Percentiles rank a stretch among this genome's conserved stretches.
phyloP scores from a whole-genome alignment of 306 rosid species.

The Dryas drummondii region DNA sequence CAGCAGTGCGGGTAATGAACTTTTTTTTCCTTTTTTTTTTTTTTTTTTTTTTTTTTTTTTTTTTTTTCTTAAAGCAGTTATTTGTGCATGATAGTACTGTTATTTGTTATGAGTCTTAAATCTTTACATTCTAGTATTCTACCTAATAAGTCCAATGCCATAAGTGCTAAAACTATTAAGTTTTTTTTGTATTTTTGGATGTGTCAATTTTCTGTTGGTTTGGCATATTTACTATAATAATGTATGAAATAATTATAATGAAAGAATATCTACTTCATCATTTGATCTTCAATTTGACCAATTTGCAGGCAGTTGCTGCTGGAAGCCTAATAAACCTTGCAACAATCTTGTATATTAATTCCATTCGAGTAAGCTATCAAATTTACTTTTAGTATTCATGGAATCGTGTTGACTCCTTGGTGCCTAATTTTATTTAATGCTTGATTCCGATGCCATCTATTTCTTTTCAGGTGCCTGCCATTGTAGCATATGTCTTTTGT shows the following conservation, averaged over 20 bases:
- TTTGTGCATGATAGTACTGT: background rate
- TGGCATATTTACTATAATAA: background rate
- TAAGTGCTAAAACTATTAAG: background rate
- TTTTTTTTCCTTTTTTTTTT: too few relatives aligned
- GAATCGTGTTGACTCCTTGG: background rate
- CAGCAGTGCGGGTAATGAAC: background rate
- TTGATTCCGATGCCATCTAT: background rate
- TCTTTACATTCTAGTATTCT: background rate
- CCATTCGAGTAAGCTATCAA: conserved; percentile 64
- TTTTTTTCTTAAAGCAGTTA: too few relatives aligned
- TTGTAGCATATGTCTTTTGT: conserved; percentile 60
- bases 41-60: too few relatives aligned
- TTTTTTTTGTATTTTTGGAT: background rate
- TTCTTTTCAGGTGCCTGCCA: conserved; percentile 73
- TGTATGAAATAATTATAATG: conserved; percentile 3
- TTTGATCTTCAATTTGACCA: conserved; percentile 24
- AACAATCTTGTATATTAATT: conserved; percentile 72
- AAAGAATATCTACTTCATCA: conserved; percentile 24
- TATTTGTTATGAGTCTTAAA: background rate
- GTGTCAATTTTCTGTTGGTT: background rate
- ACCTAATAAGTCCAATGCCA: background rate
- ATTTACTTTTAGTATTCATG: conserved; percentile 4
- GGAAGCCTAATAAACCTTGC: conserved; percentile 98
- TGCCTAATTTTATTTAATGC: background rate
- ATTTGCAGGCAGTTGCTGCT: conserved; percentile 82